Percentiles rank a stretch among this genome's conserved stretches.
These are phyloP conservation scores for Dendrocalamus sinicus DNA, from an alignment of 176 grass and related monocot genomes.

Conservation along the genomic window DNA sequence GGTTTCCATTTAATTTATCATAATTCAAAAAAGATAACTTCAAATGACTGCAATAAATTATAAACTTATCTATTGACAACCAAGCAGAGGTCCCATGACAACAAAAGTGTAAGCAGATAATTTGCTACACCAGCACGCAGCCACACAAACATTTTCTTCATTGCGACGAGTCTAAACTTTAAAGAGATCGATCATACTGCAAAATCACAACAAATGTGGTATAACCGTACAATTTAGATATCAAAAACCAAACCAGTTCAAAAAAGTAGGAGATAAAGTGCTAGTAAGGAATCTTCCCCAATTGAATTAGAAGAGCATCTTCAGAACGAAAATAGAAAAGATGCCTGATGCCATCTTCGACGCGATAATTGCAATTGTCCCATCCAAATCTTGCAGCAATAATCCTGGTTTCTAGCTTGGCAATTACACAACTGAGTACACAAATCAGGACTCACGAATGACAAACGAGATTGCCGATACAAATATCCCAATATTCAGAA, in stretches of 20 bases:
- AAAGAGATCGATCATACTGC: background rate
- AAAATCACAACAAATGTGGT: constrained; percentile 13
- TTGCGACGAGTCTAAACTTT: background rate
- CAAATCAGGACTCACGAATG: background rate
- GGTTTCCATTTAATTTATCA: background rate
- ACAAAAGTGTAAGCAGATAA: constrained; percentile 2
- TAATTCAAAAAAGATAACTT: background rate
- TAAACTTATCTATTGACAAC: constrained; percentile 9
- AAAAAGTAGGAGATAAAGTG: background rate
- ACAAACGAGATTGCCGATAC: background rate
- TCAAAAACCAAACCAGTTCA: background rate
- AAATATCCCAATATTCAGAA: background rate
- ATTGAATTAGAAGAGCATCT: background rate
- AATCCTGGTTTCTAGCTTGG: background rate
- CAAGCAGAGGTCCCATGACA: background rate
- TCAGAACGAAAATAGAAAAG: background rate
- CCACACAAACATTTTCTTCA: background rate
- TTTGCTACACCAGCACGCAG: background rate
- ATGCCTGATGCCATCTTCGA: background rate
- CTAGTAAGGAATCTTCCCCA: background rate
- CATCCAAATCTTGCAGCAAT: background rate
- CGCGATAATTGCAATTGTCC: background rate
- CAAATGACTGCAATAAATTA: background rate
- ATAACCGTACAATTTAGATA: background rate
- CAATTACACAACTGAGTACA: background rate